These are phyloP conservation scores for Candida wancherniae DNA, from an alignment of 805 yeast genomes.

Conservation along the genomic window DNA sequence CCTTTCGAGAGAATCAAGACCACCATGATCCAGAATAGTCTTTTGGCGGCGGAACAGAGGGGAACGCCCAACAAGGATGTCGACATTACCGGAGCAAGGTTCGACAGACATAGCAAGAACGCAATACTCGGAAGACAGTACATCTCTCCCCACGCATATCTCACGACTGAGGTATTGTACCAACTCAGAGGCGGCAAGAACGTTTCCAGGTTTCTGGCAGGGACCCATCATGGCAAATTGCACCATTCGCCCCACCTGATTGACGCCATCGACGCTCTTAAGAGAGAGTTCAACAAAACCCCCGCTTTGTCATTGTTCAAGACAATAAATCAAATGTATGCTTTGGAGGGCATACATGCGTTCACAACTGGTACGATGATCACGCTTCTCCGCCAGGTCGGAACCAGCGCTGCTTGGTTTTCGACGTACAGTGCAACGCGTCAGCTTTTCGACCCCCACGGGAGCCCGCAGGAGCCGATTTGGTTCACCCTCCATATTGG, in stretches of 20 bases:
- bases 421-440: slow-evolving; percentile 75
- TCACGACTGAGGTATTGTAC: slow-evolving; percentile 28
- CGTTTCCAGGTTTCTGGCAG: slow-evolving; percentile 20
- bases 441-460: slow-evolving; percentile 59
- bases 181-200: slow-evolving; percentile 23
- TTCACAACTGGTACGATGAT: slow-evolving; percentile 79
- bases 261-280: slow-evolving; percentile 11
- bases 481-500: slow-evolving; percentile 46
- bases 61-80: slow-evolving; percentile 17
- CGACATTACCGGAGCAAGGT: slow-evolving; percentile 26
- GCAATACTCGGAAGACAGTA: slow-evolving; percentile 27
- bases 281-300: slow-evolving; percentile 37
- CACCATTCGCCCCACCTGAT: slow-evolving; percentile 6
- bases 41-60: slow-evolving; percentile 20
- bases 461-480: slow-evolving; percentile 23
- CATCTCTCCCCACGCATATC: slow-evolving; percentile 41
- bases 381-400: slow-evolving; percentile 75
- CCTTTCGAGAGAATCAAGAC: slow-evolving; percentile 89
- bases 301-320: slow-evolving; percentile 53
- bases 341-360: slow-evolving; percentile 68
- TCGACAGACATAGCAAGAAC: slow-evolving; percentile 21
- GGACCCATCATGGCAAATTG: slow-evolving; percentile 3
- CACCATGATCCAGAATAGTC: slow-evolving; percentile 68
- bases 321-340: slow-evolving; percentile 62
- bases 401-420: slow-evolving; percentile 77